A percentile compares a stretch with the other conserved stretches of the same genome.
phyloP scores from a whole-genome alignment of 805 yeast genomes.

The Kodamaea sagamina region DNA sequence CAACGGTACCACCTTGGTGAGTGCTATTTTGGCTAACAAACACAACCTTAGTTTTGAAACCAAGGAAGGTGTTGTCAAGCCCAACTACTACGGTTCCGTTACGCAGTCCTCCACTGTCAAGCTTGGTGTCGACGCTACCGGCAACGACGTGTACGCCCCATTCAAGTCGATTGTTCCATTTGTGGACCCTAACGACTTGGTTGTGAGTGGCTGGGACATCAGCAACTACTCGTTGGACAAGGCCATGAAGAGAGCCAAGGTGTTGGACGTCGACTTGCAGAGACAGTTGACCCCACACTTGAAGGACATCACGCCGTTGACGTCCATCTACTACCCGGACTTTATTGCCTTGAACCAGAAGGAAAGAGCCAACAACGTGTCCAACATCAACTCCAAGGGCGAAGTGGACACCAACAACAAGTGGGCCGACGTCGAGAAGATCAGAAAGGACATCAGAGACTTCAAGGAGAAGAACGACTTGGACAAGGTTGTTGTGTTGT shows the following conservation, averaged over 20 bases:
- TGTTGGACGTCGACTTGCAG: constrained; percentile 83
- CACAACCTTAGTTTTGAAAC: constrained; percentile 75
- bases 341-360: constrained; percentile 94
- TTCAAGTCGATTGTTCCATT: constrained; percentile 87
- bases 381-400: constrained; percentile 56
- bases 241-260: constrained; percentile 84
- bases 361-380: constrained; percentile 86
- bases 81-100: constrained; percentile 91
- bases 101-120: constrained; percentile 91
- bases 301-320: constrained; percentile 66
- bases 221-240: constrained; percentile 66
- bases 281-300: constrained; percentile 67
- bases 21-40: constrained; percentile 83
- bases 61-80: constrained; percentile 70
- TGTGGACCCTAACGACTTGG: constrained; percentile 86
- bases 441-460: constrained; percentile 78
- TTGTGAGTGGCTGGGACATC: constrained; percentile 95
- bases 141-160: constrained; percentile 89
- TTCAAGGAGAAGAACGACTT: constrained; percentile 72
- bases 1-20: constrained; percentile 89
- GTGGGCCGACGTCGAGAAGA: constrained; percentile 86
- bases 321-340: constrained; percentile 92
- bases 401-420: constrained; percentile 58
- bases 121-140: constrained; percentile 79
- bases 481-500: constrained; percentile 85